Evolutionary conservation across 345 rosid genomes (phyloP).

Genomic region (Linum usitatissimum): DNA sequence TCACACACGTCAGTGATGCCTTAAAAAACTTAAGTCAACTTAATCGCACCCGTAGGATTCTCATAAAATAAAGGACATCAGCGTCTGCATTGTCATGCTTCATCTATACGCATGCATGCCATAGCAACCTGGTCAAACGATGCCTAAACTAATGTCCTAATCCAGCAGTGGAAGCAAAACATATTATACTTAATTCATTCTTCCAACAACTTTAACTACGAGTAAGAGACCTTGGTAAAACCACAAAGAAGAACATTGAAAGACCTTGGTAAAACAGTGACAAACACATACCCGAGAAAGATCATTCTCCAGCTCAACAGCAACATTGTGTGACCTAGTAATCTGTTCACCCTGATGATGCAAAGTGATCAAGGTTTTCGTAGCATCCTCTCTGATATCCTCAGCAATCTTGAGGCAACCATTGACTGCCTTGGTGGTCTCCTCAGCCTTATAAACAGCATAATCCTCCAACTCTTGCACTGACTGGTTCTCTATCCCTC

Average conservation of each 20-base stretch:
- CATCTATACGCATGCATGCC: too few species aligned
- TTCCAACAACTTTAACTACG: neutral
- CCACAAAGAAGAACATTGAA: neutral
- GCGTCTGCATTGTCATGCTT: too few species aligned
- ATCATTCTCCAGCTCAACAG: conserved; percentile 76
- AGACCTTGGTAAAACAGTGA: neutral
- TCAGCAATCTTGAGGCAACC: conserved; percentile 82
- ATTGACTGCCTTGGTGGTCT: conserved; percentile 69
- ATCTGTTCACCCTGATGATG: conserved; percentile 92
- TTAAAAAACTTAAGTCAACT: neutral
- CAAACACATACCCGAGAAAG: conserved; percentile 69
- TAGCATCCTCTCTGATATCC: conserved; percentile 76
- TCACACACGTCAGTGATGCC: neutral
- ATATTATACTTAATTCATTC: neutral
- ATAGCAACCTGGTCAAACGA: too few species aligned
- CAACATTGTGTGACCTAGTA: conserved; percentile 52
- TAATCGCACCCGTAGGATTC: too few species aligned
- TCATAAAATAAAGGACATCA: too few species aligned
- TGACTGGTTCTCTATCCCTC: conserved; percentile 80
- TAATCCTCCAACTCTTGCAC: conserved; percentile 82
- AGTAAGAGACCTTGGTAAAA: too few species aligned
- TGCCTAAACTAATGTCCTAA: neutral
- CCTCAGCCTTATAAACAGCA: conserved; percentile 87
- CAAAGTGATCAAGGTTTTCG: conserved; percentile 61
- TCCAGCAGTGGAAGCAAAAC: neutral